Conservation (phyloP, 1,284 basidiomycete genomes). For the Malassezia nana region DNA sequence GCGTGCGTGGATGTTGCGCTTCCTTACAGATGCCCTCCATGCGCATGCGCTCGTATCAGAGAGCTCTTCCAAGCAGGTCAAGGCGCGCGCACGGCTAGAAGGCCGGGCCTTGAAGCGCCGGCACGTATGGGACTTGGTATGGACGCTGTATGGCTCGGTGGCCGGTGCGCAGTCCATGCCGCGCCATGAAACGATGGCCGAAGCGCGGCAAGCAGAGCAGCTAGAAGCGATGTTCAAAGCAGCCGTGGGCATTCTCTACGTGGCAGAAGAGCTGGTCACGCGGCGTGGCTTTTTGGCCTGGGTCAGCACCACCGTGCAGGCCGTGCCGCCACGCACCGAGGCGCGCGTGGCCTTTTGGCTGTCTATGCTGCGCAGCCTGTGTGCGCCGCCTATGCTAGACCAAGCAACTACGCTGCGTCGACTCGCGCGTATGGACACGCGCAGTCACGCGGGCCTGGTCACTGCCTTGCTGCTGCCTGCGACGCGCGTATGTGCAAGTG, state of each 20-base stretch:
- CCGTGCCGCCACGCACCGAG: conserved; percentile 7
- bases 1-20: conserved; percentile 73
- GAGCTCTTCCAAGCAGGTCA: neutral
- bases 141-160: conserved; percentile 60
- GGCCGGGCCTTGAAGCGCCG: conserved; percentile 71
- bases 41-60: conserved; percentile 19
- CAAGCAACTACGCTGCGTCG: neutral
- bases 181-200: neutral
- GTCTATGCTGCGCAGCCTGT: neutral
- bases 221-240: conserved; percentile 16
- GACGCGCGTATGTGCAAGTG: neutral
- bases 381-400: conserved; percentile 7
- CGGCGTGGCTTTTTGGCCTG: conserved; percentile 26
- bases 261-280: conserved; percentile 26
- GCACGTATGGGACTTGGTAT: conserved; percentile 76
- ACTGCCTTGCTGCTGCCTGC: conserved; percentile 8
- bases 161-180: conserved; percentile 5
- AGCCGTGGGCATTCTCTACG: conserved; percentile 17
- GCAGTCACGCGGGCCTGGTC: conserved; percentile 18
- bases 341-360: conserved; percentile 6
- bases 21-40: conserved; percentile 62
- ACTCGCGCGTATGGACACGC: conserved; percentile 22
- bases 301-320: conserved; percentile 24
- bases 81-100: conserved; percentile 53
- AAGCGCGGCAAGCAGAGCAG: neutral